Conservation (phyloP, 176 grass and related monocot species). For the Tillandsia fasciculata region DNA sequence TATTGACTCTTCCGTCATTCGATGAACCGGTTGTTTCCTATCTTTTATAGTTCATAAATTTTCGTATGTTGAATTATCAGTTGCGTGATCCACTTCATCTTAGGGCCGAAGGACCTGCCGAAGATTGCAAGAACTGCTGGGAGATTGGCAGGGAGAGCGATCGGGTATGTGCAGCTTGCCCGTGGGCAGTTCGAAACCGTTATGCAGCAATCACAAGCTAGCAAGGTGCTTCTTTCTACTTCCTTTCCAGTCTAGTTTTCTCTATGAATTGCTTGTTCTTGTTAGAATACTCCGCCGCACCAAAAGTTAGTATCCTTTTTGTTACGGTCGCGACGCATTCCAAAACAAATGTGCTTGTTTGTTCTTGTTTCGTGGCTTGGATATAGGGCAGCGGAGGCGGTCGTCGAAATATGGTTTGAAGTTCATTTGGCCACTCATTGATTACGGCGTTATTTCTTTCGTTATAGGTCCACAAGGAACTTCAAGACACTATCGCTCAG, state of each 20-base stretch:
- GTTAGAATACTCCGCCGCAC: too few relatives aligned
- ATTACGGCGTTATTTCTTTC: neutral
- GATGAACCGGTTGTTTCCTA: neutral
- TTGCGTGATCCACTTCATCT: constrained; percentile 3
- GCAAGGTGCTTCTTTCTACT: constrained; percentile 29
- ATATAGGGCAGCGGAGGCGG: too few relatives aligned
- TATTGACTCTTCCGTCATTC: neutral
- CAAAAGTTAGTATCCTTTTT: too few relatives aligned
- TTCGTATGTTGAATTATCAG: neutral
- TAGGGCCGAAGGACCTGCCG: constrained; percentile 72
- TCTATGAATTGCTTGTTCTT: too few relatives aligned
- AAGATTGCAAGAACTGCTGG: constrained; percentile 63
- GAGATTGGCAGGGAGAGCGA: constrained; percentile 51
- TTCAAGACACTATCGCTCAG: constrained; percentile 79
- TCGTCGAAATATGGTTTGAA: too few relatives aligned
- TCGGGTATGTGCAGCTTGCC: constrained; percentile 54
- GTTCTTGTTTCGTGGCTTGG: too few relatives aligned
- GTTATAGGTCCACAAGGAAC: constrained; percentile 74
- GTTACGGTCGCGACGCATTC: too few relatives aligned
- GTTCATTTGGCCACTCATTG: too few relatives aligned
- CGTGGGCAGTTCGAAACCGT: constrained; percentile 57
- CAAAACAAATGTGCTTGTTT: too few relatives aligned
- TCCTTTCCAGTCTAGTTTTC: neutral
- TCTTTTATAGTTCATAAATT: neutral
- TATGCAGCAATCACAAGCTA: constrained; percentile 67